These are phyloP conservation scores for Monilinia aucupariae DNA, from an alignment of 2,329 filamentous ascomycete genomes.

Conservation along the genomic window DNA sequence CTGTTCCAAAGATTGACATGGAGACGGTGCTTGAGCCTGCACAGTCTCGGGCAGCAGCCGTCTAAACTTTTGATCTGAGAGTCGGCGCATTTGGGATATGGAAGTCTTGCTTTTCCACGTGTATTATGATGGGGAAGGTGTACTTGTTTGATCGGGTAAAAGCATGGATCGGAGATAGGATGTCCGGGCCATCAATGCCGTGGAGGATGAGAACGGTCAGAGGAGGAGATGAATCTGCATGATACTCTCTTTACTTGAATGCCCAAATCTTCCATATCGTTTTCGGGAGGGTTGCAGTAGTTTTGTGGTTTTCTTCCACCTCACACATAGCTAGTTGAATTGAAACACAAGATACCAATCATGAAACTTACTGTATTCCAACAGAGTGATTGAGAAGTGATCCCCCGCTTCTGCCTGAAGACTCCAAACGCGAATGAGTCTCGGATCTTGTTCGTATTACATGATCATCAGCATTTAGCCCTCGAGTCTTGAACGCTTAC, in stretches of 20 bases:
- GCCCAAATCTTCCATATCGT: background rate
- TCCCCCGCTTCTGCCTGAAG: background rate
- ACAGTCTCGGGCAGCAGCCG: constrained; percentile 26
- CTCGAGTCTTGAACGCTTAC: no score
- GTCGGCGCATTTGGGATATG: constrained; percentile 8
- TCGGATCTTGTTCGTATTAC: background rate
- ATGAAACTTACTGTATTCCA: background rate
- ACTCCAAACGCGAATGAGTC: background rate
- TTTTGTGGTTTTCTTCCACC: background rate
- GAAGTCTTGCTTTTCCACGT: background rate
- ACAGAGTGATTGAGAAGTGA: background rate
- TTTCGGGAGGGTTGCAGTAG: background rate
- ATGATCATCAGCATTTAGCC: no score
- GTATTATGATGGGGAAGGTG: constrained; percentile 9
- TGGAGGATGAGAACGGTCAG: background rate
- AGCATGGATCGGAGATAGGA: constrained; percentile 1
- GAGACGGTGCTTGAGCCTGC: constrained; percentile 47
- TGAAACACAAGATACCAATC: background rate
- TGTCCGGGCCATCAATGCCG: background rate
- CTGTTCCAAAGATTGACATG: constrained; percentile 60
- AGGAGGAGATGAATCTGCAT: background rate
- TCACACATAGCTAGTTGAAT: background rate
- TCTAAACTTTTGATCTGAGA: constrained; percentile 8
- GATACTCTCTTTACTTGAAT: background rate
- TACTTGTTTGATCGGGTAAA: constrained; percentile 4